Evolutionary conservation across 2,329 filamentous ascomycete genomes (phyloP), one percentile per base, ranked within the genome.

Genomic region (Stylonectria norvegica): DNA sequence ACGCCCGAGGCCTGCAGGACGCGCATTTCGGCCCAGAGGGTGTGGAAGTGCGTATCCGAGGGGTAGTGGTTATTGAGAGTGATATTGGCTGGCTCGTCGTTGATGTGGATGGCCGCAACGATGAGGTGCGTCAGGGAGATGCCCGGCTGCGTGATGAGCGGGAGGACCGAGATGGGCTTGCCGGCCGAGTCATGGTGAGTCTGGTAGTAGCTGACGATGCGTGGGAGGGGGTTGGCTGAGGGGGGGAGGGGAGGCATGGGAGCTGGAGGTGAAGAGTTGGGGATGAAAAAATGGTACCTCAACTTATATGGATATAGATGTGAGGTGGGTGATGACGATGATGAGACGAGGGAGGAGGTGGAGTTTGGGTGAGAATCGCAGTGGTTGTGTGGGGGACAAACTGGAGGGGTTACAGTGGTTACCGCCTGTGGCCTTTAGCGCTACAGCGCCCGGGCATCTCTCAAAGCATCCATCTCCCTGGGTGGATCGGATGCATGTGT

Each of bases 21-120:
- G 6, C 76, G 73, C 7, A 88, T 78, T 63, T 96, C 90, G 16
- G 76, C 76, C 89, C 89, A 96, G 23, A 95, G 72, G 2, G 79
- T 79, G 20, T 78, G 69, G 64, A 85, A 91, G 49, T 79, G 76
- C 4, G 78, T 63, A 52, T 86, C 68, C n/a, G 76, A 67, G 0
- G 87, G 87, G 0, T 73, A 72, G 59, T 89, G 78, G 64, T 96
- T 83, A 63, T 96, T 96, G 49, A 95, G 76, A 0, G 83, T 87
- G 53, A 91, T 76, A 43, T 79, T 72, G 7, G 71, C 72, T 1
- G 86, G 80, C 15, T 68, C 65, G 5, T 76, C 72, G 62, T 93
- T 90, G 53, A 96, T 69, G 64, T 96, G 90, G 44, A 96, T 80
- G 10, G 90, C 89, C 5, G 87, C 88, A 34, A 96, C 68, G 53